These are phyloP conservation scores for Leccinum boreale DNA, from an alignment of 768 basidiomycete species.

Conservation along the genomic window DNA sequence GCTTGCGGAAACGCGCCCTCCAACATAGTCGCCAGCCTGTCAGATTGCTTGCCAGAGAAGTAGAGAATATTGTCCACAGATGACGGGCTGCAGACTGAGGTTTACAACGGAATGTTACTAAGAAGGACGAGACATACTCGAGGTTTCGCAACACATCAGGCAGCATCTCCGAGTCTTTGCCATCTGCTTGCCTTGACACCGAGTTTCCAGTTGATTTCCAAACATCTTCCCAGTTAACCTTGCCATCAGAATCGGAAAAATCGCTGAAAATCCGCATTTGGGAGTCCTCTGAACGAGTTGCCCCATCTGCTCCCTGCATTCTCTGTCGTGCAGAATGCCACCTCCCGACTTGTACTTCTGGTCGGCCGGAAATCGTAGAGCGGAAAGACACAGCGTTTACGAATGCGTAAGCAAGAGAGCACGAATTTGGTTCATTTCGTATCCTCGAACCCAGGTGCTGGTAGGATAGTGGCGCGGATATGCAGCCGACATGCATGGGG, in stretches of 20 bases:
- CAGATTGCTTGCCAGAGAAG: slow-evolving; percentile 55
- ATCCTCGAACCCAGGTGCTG: slow-evolving; percentile 3
- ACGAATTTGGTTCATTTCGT: slow-evolving; percentile 36
- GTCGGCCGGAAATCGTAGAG: slow-evolving; percentile 59
- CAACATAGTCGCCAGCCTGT: slow-evolving; percentile 50
- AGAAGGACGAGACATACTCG: slow-evolving; percentile 23
- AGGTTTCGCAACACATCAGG: slow-evolving; percentile 37
- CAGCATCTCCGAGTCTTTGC: slow-evolving; percentile 16
- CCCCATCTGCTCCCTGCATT: not conserved
- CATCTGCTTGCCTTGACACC: not conserved
- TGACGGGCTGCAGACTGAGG: slow-evolving; percentile 14
- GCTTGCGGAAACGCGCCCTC: slow-evolving; percentile 39
- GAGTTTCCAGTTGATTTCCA: slow-evolving; percentile 38
- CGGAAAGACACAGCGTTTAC: slow-evolving; percentile 47
- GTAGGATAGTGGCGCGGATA: slow-evolving; percentile 49
- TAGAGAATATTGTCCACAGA: slow-evolving; percentile 39
- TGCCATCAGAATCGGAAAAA: slow-evolving; percentile 1
- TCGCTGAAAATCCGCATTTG: slow-evolving; percentile 4
- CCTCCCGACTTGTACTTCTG: slow-evolving; percentile 63
- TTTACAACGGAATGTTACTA: not conserved
- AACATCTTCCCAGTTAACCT: slow-evolving; percentile 49
- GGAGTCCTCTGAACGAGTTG: not conserved
- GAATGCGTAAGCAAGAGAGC: slow-evolving; percentile 57
- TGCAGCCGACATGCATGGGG: slow-evolving; percentile 53
- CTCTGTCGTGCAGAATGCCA: slow-evolving; percentile 57